Conservation (phyloP, 345 rosid genomes). For the Syzygium aromaticum region DNA sequence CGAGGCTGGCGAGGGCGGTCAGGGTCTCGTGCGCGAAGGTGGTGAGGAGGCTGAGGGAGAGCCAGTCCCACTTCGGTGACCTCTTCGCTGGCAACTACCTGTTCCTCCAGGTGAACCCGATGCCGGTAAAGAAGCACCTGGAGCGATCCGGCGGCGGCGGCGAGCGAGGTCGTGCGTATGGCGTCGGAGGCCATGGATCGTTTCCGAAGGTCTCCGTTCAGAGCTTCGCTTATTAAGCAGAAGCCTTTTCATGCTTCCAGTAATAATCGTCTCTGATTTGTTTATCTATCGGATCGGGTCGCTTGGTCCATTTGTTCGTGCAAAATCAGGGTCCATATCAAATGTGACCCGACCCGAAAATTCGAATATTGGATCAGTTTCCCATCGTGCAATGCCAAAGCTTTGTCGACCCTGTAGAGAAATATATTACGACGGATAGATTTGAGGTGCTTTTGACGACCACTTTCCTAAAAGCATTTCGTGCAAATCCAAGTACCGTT, state of each 20-base stretch:
- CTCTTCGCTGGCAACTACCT: constrained; percentile 19
- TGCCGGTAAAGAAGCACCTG: not conserved
- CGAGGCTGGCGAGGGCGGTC: constrained; percentile 1
- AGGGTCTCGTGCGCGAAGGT: constrained; percentile 4
- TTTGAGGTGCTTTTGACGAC: not conserved
- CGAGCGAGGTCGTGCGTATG: not conserved
- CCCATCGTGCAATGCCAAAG: not conserved
- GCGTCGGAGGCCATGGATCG: not conserved
- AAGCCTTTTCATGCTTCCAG: constrained; percentile 6
- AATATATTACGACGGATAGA: not conserved
- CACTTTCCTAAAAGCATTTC: too few relatives aligned
- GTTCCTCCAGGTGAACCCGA: constrained; percentile 17
- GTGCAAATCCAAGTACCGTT: too few relatives aligned
- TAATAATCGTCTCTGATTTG: not conserved
- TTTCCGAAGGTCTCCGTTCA: not conserved
- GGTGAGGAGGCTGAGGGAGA: constrained; percentile 11
- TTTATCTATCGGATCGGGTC: not conserved
- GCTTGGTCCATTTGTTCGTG: not conserved
- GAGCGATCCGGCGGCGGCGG: not conserved
- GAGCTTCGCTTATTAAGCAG: not conserved
- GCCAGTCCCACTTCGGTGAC: constrained; percentile 13
- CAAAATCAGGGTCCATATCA: not conserved
- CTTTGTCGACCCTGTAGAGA: not conserved
- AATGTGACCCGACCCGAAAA: not conserved
- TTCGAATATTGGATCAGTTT: not conserved